Evolutionary conservation across 345 rosid genomes (phyloP), one percentile per base, ranked within the genome.

Genomic region (Zanthoxylum bungeanum): DNA sequence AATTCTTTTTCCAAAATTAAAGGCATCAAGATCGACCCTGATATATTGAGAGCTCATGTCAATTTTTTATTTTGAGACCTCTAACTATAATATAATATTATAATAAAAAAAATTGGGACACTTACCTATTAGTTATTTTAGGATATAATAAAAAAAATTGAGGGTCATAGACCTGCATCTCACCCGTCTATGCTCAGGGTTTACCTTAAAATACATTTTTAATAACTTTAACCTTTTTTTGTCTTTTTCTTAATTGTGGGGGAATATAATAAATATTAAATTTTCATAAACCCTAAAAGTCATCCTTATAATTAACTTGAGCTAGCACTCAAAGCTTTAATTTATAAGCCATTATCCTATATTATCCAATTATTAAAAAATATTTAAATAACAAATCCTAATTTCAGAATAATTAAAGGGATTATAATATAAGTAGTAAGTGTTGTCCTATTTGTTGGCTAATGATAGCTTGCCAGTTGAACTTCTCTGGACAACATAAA

Each of bases 401-500:
- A 68, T 62, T 75, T n/a, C 68, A 28, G 17, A 44, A 71, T 51
- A 2, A 71, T 70, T 51, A 42, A 14, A 22, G 3, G 17, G 14
- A 3, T 62, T 47, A 70, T 51, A 40, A 71, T 62, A 66, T 25
- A 50, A 40, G 28, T 49, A 28, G 25, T 30, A 56, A 5, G 19
- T 10, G 63, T 64, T 66, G 69, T 76, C 80, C 44, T 47, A 8
- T 47, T 63, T 73, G 75, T 27, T 51, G 71, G 66, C 60, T 76
- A 62, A 46, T 78, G 77, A 47, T 22, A 24, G 66, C 69, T 60
- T 64, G 75, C 75, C 77, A 73, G 80, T 40, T 47, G 25, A 68
- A 71, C 82, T 76, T n/a, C n/a, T n/a, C n/a, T n/a, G n/a, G n/a
- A n/a, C n/a, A 22, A 60, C 75, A 75, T 27, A 64, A 73, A 75